phyloP scores from a whole-genome alignment of 768 basidiomycete genomes.

The Lactarius hatsudake region DNA sequence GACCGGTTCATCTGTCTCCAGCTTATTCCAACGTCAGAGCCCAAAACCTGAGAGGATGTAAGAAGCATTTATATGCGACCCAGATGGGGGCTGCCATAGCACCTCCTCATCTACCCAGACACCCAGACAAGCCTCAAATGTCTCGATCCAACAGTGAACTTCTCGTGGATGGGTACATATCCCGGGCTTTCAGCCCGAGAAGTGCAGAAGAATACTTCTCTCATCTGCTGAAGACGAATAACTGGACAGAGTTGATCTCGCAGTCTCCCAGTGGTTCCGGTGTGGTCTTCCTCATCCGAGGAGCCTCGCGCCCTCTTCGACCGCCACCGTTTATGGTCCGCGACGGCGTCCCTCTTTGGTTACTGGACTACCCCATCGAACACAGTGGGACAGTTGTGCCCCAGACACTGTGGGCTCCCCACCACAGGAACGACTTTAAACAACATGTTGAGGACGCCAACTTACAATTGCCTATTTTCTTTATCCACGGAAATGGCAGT shows the following conservation, averaged over 20 bases:
- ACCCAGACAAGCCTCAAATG: neutral
- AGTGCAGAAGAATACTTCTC: slow-evolving; percentile 6
- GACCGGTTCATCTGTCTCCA: neutral
- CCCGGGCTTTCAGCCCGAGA: slow-evolving; percentile 9
- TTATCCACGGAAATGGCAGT: slow-evolving; percentile 5
- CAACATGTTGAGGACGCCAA: slow-evolving; percentile 14
- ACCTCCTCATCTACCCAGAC: neutral
- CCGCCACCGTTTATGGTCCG: neutral
- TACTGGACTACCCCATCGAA: slow-evolving; percentile 3
- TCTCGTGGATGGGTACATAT: slow-evolving; percentile 20
- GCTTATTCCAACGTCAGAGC: neutral
- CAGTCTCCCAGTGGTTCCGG: neutral
- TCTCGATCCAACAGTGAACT: neutral
- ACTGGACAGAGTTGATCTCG: neutral
- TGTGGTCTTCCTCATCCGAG: neutral
- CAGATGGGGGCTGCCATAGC: neutral
- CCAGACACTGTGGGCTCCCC: slow-evolving; percentile 16
- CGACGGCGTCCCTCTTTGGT: neutral
- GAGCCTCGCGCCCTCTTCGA: neutral
- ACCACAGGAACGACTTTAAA: slow-evolving; percentile 1
- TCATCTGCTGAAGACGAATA: slow-evolving; percentile 14
- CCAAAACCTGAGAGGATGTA: neutral
- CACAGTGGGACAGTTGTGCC: slow-evolving; percentile 17
- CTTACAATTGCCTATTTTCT: slow-evolving; percentile 24
- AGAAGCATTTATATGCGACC: slow-evolving; percentile 11